Base-by-base conservation (phyloP, 805 yeast species). In the Yamadazyma takamatsuzukensis region DNA sequence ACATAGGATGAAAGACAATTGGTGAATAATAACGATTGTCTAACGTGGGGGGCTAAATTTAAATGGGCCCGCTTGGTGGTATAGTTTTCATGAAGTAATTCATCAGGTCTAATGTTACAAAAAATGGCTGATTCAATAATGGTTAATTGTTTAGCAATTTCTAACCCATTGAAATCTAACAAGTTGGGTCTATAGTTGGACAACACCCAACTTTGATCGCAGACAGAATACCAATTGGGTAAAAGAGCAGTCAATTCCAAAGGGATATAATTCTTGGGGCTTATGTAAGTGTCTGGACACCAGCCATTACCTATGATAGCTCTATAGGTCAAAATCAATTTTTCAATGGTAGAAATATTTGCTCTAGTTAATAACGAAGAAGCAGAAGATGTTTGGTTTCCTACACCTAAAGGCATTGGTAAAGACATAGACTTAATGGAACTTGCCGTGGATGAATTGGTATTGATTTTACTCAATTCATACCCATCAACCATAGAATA, bases 101-200 rank as follows among this genome's bases (percentile, higher is more conserved):
- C 94, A 27, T 72, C 78, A 2, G 83, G 75, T 45, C 70, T 72
- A 33, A 84, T 76, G 1, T 73, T 58, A 39, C 84, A 65, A 54
- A 79, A 83, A 29, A 84, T 68, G 25, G 68, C 69, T 2, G 83
- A 76, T 51, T 84, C 95, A 40, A 84, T 73, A 13, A 82, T 58
- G 0, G 93, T 83, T 29, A 84, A 59, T 44, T 83, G 93, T 48
- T 82, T 83, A 2, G 93, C 89, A 15, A 82, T 62, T 46, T 83
- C 93, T 44, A 82, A 61, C 0, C 87, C 80, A 51, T 81, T 82
- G 44, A 78, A 66, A 39, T 80, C 78, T 23, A 76, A 49, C 25
- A 77, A 54, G 28, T 72, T 67, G 12, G 75, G 67, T 37, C 78
- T 68, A 44, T 71, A 73, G 40, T 71, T 73, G 6, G 73, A 59